Conservation (phyloP, 1,284 basidiomycete species). For the Ganoderma lingzhi region DNA sequence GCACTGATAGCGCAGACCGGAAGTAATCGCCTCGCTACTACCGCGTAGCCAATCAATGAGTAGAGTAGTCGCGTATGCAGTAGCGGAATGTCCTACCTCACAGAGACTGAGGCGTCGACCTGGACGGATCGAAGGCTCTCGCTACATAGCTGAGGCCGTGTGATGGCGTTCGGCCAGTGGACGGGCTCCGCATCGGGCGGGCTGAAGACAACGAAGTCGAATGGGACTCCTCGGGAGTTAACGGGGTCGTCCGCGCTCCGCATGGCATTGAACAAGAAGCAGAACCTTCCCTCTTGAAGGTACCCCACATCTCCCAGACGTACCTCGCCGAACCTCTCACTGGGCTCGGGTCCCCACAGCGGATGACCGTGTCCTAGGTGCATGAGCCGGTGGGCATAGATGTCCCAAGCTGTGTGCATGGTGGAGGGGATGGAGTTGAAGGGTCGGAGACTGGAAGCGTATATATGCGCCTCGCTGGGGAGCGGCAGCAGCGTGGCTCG, state of each 20-base stretch:
- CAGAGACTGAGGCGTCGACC: not conserved
- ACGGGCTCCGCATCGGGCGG: not conserved
- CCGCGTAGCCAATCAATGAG: not conserved
- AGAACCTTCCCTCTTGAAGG: conserved; percentile 1
- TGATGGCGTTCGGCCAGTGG: conserved; percentile 10
- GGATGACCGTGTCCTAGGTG: conserved; percentile 5
- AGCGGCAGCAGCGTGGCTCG: too few species aligned
- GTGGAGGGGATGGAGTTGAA: too few species aligned
- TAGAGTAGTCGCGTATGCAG: too few species aligned
- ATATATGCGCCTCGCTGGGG: too few species aligned
- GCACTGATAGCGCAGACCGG: conserved; percentile 17
- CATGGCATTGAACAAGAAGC: conserved; percentile 12
- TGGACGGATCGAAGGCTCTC: conserved; percentile 12
- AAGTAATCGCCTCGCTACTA: not conserved
- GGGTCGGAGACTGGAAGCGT: too few species aligned
- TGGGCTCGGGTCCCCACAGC: conserved; percentile 7
- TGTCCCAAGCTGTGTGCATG: not conserved
- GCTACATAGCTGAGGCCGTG: conserved; percentile 12
- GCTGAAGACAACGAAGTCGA: conserved; percentile 5
- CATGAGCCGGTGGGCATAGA: not conserved
- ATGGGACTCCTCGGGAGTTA: conserved; percentile 14
- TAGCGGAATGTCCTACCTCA: not conserved
- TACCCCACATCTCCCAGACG: conserved; percentile 11
- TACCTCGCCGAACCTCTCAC: conserved; percentile 3
- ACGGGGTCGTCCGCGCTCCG: not conserved